phyloP scores from a whole-genome alignment of 164 flowering plant species.

The Akebia trifoliata region DNA sequence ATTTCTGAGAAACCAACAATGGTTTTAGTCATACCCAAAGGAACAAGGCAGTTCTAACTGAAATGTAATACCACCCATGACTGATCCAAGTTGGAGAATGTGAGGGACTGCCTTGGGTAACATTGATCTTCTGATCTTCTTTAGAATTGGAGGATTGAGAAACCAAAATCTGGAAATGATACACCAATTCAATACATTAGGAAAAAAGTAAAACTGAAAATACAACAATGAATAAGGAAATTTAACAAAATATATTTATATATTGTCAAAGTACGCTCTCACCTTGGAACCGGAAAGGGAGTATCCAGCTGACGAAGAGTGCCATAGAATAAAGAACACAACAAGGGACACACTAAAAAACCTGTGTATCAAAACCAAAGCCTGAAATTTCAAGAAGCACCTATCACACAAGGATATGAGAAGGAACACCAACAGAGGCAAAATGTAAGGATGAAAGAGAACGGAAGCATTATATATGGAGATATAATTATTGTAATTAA shows the following conservation, averaged over 20 bases:
- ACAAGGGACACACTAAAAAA: constrained; percentile 80
- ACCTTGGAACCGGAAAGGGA: constrained; percentile 44
- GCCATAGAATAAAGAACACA: constrained; percentile 70
- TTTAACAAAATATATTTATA: background rate
- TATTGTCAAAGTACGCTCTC: constrained; percentile 6
- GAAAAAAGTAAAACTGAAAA: background rate
- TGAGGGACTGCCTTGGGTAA: constrained; percentile 27
- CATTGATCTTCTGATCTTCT: constrained; percentile 33
- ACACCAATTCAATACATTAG: constrained; percentile 4
- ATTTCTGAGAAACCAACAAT: constrained; percentile 1
- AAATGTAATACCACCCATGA: constrained; percentile 72
- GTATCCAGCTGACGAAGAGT: constrained; percentile 46
- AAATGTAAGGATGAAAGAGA: too few species aligned
- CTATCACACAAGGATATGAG: constrained; percentile 17
- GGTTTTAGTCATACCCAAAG: constrained; percentile 67
- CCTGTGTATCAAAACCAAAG: constrained; percentile 92
- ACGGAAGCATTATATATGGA: too few species aligned
- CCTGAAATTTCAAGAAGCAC: constrained; percentile 73
- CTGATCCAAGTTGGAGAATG: constrained; percentile 39
- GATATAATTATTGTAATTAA: too few species aligned
- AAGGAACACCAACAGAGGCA: background rate
- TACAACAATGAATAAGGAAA: background rate
- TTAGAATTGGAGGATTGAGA: constrained; percentile 22
- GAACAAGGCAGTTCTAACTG: constrained; percentile 80
- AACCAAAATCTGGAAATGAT: constrained; percentile 30